Conservation (phyloP, 2,329 filamentous ascomycete genomes). For the Pyricularia sp. region DNA sequence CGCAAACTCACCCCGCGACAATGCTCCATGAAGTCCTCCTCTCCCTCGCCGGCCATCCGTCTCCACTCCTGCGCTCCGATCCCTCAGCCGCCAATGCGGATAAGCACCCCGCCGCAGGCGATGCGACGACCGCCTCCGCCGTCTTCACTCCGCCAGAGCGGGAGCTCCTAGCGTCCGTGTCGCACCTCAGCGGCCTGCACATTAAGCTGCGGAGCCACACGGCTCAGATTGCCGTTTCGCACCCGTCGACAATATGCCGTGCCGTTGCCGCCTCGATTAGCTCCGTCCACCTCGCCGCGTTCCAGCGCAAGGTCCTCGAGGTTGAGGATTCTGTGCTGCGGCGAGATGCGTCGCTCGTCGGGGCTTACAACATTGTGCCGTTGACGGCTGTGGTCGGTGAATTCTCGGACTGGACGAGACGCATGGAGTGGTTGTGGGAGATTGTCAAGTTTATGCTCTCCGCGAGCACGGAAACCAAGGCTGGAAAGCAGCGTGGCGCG, state of each 20-base stretch:
- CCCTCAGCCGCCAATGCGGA: constrained; percentile 25
- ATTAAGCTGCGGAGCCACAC: constrained; percentile 56
- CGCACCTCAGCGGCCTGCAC: constrained; percentile 67
- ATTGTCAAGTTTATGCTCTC: constrained; percentile 54
- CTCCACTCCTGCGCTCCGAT: constrained; percentile 60
- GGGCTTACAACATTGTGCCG: constrained; percentile 87
- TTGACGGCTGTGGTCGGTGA: constrained; percentile 72
- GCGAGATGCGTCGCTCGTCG: constrained; percentile 67
- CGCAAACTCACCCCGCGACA: constrained; percentile 8
- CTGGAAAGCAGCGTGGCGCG: constrained; percentile 11
- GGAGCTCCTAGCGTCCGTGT: constrained; percentile 65
- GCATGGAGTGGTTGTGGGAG: constrained; percentile 76
- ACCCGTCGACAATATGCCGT: constrained; percentile 73
- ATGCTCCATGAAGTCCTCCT: constrained; percentile 99
- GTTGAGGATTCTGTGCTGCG: constrained; percentile 69
- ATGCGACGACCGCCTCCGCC: constrained; percentile 28
- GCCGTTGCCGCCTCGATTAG: constrained; percentile 71
- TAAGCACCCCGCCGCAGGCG: constrained; percentile 4
- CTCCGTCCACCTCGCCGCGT: constrained; percentile 61
- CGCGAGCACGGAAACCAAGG: constrained; percentile 8
- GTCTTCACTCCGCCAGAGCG: constrained; percentile 65
- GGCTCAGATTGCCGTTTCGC: constrained; percentile 51
- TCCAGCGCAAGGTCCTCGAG: constrained; percentile 72
- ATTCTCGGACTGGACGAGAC: constrained; percentile 75
- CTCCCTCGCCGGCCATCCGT: constrained; percentile 86